A percentile compares a stretch with the other conserved stretches of the same genome.
Conservation (phyloP, 2,329 filamentous ascomycete species). For the Rhynchosporium graminicola region DNA sequence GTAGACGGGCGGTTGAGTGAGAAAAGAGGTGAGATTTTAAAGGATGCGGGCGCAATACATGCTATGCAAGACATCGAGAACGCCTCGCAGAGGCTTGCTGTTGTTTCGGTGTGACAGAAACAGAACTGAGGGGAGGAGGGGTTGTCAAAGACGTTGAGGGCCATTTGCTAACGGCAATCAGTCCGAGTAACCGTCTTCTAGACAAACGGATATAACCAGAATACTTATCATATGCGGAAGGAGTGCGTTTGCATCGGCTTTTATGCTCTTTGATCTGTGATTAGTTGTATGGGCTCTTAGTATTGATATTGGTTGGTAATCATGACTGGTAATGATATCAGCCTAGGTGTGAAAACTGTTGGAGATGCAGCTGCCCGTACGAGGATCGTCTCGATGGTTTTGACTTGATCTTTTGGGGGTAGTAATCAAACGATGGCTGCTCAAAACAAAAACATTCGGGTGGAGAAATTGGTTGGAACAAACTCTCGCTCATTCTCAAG, state of each 20-base stretch:
- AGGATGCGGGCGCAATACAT: neutral
- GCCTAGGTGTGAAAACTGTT: no score
- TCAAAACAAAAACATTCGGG: neutral
- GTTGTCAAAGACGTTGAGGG: neutral
- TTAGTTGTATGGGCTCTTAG: neutral
- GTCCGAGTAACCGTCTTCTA: neutral
- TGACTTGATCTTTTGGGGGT: neutral
- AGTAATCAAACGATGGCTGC: neutral
- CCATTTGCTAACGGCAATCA: neutral
- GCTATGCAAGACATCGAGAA: constrained; percentile 8
- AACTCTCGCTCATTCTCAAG: constrained; percentile 1
- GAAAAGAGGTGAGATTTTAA: neutral
- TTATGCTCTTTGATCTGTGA: neutral
- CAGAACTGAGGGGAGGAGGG: neutral
- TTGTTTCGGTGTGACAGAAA: neutral
- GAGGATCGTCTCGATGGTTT: neutral
- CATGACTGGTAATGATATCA: neutral
- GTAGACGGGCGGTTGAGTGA: neutral
- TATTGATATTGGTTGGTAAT: neutral
- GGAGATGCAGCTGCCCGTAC: no score
- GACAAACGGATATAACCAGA: neutral
- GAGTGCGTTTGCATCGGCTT: constrained; percentile 2
- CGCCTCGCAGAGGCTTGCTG: neutral
- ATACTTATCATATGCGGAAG: neutral
- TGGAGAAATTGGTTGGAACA: constrained; percentile 23